Conservation (phyloP, 108 stramenopile species). For the Skeletonema menzelii region DNA sequence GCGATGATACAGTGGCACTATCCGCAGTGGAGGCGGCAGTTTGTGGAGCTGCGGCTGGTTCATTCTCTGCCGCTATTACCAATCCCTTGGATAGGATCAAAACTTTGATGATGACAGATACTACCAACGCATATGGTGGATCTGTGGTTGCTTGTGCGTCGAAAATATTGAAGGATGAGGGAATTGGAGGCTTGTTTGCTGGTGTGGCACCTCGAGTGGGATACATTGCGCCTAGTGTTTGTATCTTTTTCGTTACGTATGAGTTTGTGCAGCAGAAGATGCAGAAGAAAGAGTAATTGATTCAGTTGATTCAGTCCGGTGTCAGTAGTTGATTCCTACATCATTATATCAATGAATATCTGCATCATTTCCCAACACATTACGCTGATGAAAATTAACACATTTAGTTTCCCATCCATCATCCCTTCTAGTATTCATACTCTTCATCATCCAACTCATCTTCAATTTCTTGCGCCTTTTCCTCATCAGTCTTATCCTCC, state of each 20-base stretch:
- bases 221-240: conserved; percentile 84
- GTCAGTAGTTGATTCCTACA: too few relatives aligned
- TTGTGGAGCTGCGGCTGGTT: conserved; percentile 77
- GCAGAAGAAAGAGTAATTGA: neutral
- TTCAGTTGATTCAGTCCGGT: neutral
- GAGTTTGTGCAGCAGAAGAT: conserved; percentile 68
- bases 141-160: conserved; percentile 55
- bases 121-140: conserved; percentile 57
- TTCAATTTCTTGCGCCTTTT: conserved; percentile 85
- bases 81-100: conserved; percentile 79
- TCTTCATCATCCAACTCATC: conserved; percentile 82
- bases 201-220: conserved; percentile 75
- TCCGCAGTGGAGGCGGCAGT: conserved; percentile 69
- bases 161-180: conserved; percentile 62
- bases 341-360: neutral
- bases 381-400: neutral
- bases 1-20: conserved; percentile 14
- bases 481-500: conserved; percentile 91
- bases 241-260: conserved; percentile 82
- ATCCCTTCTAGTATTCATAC: neutral
- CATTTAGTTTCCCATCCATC: neutral
- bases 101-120: conserved; percentile 81
- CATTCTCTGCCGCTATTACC: conserved; percentile 77
- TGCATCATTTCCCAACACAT: neutral
- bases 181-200: conserved; percentile 56